Base-by-base conservation (phyloP, 2,329 filamentous ascomycete species). In the Daldinia sp. region DNA sequence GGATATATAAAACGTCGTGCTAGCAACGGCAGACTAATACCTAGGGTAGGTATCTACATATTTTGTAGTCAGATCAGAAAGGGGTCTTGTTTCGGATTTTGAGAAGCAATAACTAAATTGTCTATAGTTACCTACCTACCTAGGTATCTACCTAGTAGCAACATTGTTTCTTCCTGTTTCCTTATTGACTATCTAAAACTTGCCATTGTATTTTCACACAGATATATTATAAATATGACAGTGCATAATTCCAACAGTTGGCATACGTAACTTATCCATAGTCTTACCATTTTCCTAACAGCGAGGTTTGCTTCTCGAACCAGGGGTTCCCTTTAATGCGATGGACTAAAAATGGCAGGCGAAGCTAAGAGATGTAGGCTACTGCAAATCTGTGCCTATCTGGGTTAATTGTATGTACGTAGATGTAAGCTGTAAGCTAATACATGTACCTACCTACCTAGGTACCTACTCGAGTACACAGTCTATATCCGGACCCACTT, bases 401-500 rank as follows among this genome's bases (percentile, higher is more conserved):
- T 68, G 23, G 68, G 65, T 68, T 68, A 70, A 63, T 61, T 48
- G 41, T 10, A 33, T 39, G 35, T 39, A 15, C 3, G 6, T 41
- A 9, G 35, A 53, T 58, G 41, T 39, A 59, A 54, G 62, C 46
- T 64, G 23, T 41, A 39, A 39, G 53, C 28, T 23, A 23, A 23
- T 23, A n/a, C n/a, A n/a, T n/a, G n/a, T n/a, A n/a, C n/a, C n/a
- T n/a, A n/a, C n/a, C n/a, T n/a, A n/a, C n/a, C n/a, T n/a, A 37
- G 23, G 50, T 65, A 62, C 35, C 23, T 35, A 62, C 35, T 39
- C 9, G 62, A 41, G 59, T 70, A 74, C 68, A 66, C 72, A 70
- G 69, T 73, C 68, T 72, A 65, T 65, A 69, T 66, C 68, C 60
- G 68, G 64, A 30, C 72, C 68, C 72, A 72, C 65, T 63, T 65